These are phyloP conservation scores for Arthrinium puccinioides DNA, from an alignment of 2,329 filamentous ascomycete species.

Conservation along the genomic window DNA sequence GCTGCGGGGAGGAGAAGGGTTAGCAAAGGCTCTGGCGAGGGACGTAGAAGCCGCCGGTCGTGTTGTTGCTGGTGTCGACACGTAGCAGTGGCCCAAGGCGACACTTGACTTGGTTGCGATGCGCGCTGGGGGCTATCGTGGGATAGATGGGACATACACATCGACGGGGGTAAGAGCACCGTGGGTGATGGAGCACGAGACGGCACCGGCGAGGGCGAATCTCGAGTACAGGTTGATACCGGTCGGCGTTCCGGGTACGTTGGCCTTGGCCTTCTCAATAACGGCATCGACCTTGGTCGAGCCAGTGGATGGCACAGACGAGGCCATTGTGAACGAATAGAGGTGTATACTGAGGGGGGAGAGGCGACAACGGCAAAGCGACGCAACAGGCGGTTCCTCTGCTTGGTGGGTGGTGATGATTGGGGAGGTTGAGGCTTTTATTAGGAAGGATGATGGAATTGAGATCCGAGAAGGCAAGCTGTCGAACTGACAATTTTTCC, in stretches of 20 bases:
- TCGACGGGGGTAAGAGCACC: constrained; percentile 95
- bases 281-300: constrained; percentile 10
- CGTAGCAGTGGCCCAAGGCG: too few species aligned
- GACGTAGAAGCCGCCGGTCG: too few species aligned
- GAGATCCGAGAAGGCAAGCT: background rate
- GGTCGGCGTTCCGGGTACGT: constrained; percentile 17
- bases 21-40: too few species aligned
- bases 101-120: too few species aligned
- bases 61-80: too few species aligned
- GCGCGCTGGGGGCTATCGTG: too few species aligned
- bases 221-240: constrained; percentile 68
- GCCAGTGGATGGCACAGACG: background rate
- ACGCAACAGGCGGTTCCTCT: too few species aligned
- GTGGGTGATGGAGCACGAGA: constrained; percentile 98
- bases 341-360: background rate
- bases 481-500: constrained; percentile 2
- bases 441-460: constrained; percentile 1
- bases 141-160: constrained; percentile 68
- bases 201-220: constrained; percentile 93
- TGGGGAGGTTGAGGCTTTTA: constrained; percentile 4
- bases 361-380: background rate
- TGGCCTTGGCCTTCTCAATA: constrained; percentile 17
- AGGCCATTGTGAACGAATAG: background rate
- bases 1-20: constrained; percentile 36
- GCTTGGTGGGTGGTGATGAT: background rate